Conservation (phyloP, 805 yeast genomes). For the Starmerella apis region DNA sequence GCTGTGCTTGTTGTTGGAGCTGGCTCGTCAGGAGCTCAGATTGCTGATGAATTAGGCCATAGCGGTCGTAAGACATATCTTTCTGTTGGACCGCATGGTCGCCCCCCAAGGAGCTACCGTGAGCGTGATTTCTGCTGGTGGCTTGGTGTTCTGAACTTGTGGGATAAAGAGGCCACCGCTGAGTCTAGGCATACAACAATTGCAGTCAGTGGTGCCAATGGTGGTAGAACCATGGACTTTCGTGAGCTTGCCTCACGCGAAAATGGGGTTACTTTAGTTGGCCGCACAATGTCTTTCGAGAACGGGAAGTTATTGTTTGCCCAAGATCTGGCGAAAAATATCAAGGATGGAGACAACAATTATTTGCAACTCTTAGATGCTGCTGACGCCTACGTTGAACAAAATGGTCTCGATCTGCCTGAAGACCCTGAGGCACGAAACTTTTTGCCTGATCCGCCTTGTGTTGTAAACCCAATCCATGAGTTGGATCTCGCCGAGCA, state of each 20-base stretch:
- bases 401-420: conserved; percentile 18
- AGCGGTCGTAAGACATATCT: conserved; percentile 9
- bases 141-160: conserved; percentile 22
- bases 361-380: conserved; percentile 17
- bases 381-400: conserved; percentile 17
- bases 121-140: conserved; percentile 23
- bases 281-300: conserved; percentile 13
- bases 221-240: conserved; percentile 23
- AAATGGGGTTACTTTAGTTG: conserved; percentile 16
- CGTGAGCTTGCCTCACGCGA: conserved; percentile 14
- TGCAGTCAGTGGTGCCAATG: conserved; percentile 22
- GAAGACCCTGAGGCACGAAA: conserved; percentile 17
- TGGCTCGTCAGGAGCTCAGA: conserved; percentile 23
- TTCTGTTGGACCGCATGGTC: conserved; percentile 21
- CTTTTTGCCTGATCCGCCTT: conserved; percentile 14
- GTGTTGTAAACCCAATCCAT: conserved; percentile 11
- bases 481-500: conserved; percentile 12
- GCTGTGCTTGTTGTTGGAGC: conserved; percentile 20
- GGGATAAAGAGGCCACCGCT: conserved; percentile 19
- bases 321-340: conserved; percentile 12
- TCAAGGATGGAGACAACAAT: conserved; percentile 17
- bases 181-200: conserved; percentile 18
- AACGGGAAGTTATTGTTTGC: conserved; percentile 13
- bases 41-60: conserved; percentile 19
- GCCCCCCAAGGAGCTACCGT: conserved; percentile 22